Evolutionary conservation across 2,329 filamentous ascomycete genomes (phyloP).

Genomic region (Neurospora crassa): DNA sequence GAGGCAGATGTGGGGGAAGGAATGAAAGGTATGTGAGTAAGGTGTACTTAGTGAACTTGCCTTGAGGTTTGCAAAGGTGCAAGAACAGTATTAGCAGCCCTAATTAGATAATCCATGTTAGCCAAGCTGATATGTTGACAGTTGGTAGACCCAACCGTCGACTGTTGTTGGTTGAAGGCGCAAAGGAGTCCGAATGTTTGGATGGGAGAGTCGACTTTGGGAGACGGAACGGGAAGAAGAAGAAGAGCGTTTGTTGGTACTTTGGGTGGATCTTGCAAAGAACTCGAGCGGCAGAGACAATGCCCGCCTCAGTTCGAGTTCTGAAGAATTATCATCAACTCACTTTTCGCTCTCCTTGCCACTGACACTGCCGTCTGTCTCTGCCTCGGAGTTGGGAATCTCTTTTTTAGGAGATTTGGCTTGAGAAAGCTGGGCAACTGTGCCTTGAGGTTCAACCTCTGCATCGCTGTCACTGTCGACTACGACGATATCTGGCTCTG

Average conservation of each 20-base stretch:
- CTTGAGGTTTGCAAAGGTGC: not conserved
- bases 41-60: not conserved
- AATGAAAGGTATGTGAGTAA: not conserved
- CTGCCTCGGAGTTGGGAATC: not conserved
- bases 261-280: not conserved
- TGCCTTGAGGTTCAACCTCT: not conserved
- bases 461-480: not conserved
- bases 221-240: not conserved
- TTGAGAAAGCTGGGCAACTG: not conserved
- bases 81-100: not conserved
- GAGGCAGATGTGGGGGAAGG: not conserved
- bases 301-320: not conserved
- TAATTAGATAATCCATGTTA: not conserved
- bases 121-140: not conserved
- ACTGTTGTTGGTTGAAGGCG: not conserved
- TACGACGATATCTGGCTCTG: not conserved
- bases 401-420: not conserved
- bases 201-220: not conserved
- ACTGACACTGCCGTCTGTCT: not conserved
- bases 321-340: not conserved
- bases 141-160: not conserved
- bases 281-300: not conserved
- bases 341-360: not conserved
- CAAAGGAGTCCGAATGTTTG: not conserved
- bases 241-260: not conserved